Conservation (phyloP, 768 basidiomycete genomes). For the Psilocybe azurescens region DNA sequence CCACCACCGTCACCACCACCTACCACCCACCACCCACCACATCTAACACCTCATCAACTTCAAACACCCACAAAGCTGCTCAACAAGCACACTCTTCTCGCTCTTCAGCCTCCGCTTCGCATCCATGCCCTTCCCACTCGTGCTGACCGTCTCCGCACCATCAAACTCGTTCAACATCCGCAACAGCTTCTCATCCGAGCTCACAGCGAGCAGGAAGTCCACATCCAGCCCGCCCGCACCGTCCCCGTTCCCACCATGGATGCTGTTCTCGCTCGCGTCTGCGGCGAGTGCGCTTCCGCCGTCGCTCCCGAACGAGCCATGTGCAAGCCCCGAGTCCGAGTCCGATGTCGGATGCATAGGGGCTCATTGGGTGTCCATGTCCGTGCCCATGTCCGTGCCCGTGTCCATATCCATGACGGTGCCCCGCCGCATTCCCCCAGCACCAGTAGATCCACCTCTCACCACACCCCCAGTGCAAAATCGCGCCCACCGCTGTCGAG, state of each 20-base stretch:
- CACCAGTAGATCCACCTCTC: constrained; percentile 33
- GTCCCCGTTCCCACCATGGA: constrained; percentile 18
- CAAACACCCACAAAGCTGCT: constrained; percentile 28
- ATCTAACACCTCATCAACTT: too few relatives aligned
- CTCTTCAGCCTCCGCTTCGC: constrained; percentile 68
- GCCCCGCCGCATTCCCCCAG: constrained; percentile 16
- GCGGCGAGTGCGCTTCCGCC: background rate
- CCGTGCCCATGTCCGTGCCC: constrained; percentile 6
- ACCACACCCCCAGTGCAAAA: constrained; percentile 68
- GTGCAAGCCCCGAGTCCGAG: background rate
- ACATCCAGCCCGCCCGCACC: constrained; percentile 30
- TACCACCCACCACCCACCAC: too few relatives aligned
- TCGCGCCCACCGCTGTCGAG: constrained; percentile 80
- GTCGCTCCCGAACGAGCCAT: background rate
- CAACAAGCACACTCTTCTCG: constrained; percentile 36
- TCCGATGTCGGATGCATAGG: background rate
- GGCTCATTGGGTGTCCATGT: constrained; percentile 1
- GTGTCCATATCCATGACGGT: background rate
- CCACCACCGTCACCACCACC: too few relatives aligned
- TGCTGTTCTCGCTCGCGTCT: constrained; percentile 1
- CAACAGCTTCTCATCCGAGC: constrained; percentile 80
- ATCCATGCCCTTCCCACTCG: constrained; percentile 77
- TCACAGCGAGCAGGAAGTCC: constrained; percentile 68
- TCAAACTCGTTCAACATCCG: constrained; percentile 78
- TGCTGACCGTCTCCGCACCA: constrained; percentile 72